Evolutionary conservation across 345 rosid species (phyloP).

Genomic region (Garcia nutans): DNA sequence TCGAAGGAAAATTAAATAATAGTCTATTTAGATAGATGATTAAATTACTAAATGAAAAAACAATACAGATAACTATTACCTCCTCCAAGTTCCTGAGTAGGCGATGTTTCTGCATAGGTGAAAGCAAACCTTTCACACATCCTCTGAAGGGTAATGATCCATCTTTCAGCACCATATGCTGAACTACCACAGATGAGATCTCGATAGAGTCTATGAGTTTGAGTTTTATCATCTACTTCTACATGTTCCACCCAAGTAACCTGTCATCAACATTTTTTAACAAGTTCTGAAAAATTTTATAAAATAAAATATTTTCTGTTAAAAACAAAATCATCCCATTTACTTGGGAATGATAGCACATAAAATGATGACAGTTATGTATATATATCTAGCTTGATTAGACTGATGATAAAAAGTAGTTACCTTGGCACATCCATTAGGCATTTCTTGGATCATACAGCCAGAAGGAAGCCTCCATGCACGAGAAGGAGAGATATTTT

Average conservation of each 20-base stretch:
- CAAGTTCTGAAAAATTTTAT: too few species aligned
- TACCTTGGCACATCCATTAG: constrained; percentile 56
- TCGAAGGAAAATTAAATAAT: neutral
- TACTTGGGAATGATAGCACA: too few species aligned
- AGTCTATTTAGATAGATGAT: neutral
- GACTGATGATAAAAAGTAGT: neutral
- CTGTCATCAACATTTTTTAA: constrained; percentile 23
- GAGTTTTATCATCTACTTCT: constrained; percentile 56
- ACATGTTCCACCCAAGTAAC: constrained; percentile 84
- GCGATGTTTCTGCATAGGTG: constrained; percentile 15
- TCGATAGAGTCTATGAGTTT: constrained; percentile 50
- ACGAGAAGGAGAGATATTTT: constrained; percentile 16
- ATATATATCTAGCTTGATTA: too few species aligned
- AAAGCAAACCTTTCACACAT: constrained; percentile 58
- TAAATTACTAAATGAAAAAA: neutral
- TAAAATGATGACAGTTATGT: too few species aligned
- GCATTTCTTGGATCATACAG: constrained; percentile 58
- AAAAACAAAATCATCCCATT: too few species aligned
- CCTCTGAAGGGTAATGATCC: constrained; percentile 54
- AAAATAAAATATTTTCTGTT: too few species aligned
- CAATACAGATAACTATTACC: constrained; percentile 23
- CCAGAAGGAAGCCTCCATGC: constrained; percentile 84
- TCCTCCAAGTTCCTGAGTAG: constrained; percentile 29
- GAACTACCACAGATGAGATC: constrained; percentile 37
- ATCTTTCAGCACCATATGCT: constrained; percentile 67